Base-by-base conservation (phyloP, 2,329 filamentous ascomycete genomes). In the Penicillium nordicum region DNA sequence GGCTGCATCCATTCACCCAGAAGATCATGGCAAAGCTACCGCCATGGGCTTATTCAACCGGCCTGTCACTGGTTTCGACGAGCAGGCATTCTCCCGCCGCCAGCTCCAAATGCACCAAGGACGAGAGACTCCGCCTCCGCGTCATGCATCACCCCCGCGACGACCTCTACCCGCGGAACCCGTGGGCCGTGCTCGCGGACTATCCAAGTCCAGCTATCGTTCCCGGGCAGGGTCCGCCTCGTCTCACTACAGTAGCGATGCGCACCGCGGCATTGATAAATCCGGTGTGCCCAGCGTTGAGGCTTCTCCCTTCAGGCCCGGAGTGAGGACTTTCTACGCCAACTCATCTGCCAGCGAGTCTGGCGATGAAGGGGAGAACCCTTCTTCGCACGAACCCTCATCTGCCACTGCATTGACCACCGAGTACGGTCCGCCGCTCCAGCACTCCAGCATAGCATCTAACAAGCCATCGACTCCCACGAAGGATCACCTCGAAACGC, bases 11-110 rank as follows among this genome's bases (percentile, higher is more conserved):
- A 82, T 94, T 12, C 85, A 90, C 57, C 87, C 89, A 0, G 86
- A 86, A 60, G 92, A 96, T 64, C 80, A 84, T 45, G 90, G 89
- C 50, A 96, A 94, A 69, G 89, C 90, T 5, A 95, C 90, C 0
- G 88, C 90, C 0, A 79, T 86, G 73, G 85, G 85, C 30, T 78
- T 85, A 0, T 88, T 88, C 72, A 88, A 88, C 62, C 91, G 91
- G 68, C 89, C 92, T 1, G 76, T 79, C 2, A 84, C 88, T 49
- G 83, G 86, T 8, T 96, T 94, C 64, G 90, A 96, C 66, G 92
- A 97, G 67, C 85, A 88, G 21, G 89, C 90, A 67, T 97, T 90
- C 67, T 84, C 89, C 5, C 88, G 95, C 68, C 85, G 91, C 43
- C 89, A 96, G 67, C 78, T 89, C 46, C 89, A 92, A 70, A 84